Evolutionary conservation across 2,329 filamentous ascomycete genomes (phyloP).

Genomic region (Exophiala aquamarina): DNA sequence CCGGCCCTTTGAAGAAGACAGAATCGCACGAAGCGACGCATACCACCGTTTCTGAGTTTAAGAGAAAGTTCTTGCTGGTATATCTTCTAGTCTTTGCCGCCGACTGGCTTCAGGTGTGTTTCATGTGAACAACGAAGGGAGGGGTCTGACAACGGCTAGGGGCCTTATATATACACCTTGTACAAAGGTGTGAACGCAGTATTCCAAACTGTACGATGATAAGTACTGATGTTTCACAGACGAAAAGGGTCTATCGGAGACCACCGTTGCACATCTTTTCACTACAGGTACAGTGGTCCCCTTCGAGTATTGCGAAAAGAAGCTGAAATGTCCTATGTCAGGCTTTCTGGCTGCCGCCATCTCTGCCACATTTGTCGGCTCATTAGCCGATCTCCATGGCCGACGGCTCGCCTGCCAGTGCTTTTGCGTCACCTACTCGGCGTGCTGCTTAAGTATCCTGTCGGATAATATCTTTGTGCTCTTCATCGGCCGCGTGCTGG

Average conservation of each 20-base stretch:
- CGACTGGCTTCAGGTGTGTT: slow-evolving; percentile 30
- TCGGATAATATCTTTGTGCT: slow-evolving; percentile 45
- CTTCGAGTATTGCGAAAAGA: too few relatives aligned
- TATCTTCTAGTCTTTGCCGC: slow-evolving; percentile 11
- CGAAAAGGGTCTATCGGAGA: slow-evolving; percentile 48
- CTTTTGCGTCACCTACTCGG: slow-evolving; percentile 1
- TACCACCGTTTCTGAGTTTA: slow-evolving; percentile 30
- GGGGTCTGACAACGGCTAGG: background rate
- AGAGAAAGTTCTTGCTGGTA: slow-evolving; percentile 8
- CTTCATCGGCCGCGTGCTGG: slow-evolving; percentile 54
- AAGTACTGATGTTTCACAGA: slow-evolving; percentile 52
- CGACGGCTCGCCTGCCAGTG: slow-evolving; percentile 2
- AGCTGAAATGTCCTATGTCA: too few relatives aligned
- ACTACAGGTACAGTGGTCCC: slow-evolving; percentile 35
- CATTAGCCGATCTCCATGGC: slow-evolving; percentile 4
- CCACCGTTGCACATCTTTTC: slow-evolving; percentile 47
- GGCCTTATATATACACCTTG: slow-evolving; percentile 45
- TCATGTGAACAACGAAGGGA: background rate
- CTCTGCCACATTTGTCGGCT: slow-evolving; percentile 43
- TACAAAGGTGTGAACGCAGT: slow-evolving; percentile 52
- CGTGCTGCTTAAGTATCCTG: slow-evolving; percentile 30
- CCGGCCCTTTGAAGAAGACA: too few relatives aligned
- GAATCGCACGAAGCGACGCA: too few relatives aligned
- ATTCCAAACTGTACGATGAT: slow-evolving; percentile 53
- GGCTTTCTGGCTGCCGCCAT: slow-evolving; percentile 50